A percentile compares a stretch with the other conserved stretches of the same genome.
These are phyloP conservation scores for Aegilops bicornis DNA, from an alignment of 176 grass and related monocot genomes.

Conservation along the genomic window DNA sequence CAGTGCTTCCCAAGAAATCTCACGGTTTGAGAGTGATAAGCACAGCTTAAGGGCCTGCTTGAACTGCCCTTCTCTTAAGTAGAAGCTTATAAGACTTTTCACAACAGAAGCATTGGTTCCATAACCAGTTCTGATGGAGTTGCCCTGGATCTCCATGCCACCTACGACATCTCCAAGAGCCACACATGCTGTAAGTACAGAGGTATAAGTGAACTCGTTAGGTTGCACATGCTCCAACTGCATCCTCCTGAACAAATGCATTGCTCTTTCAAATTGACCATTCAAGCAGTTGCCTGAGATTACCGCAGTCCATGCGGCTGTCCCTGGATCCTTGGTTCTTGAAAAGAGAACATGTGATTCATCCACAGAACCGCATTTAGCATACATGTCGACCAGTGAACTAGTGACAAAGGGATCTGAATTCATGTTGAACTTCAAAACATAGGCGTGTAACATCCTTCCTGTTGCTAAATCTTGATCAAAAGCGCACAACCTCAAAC, in stretches of 20 bases:
- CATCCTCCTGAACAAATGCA: slow-evolving; percentile 65
- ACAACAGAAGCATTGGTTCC: slow-evolving; percentile 42
- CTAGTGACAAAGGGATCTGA: slow-evolving; percentile 54
- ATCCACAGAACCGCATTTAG: slow-evolving; percentile 52
- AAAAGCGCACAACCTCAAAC: slow-evolving; percentile 56
- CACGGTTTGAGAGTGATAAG: slow-evolving; percentile 33
- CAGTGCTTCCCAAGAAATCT: slow-evolving; percentile 40
- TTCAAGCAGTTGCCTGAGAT: slow-evolving; percentile 62
- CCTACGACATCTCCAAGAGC: slow-evolving; percentile 39
- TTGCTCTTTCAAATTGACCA: slow-evolving; percentile 44
- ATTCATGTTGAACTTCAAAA: slow-evolving; percentile 44
- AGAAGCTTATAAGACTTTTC: slow-evolving; percentile 49
- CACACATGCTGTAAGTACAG: slow-evolving; percentile 45
- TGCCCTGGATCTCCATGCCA: slow-evolving; percentile 54
- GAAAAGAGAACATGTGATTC: slow-evolving; percentile 50
- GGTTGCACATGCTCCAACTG: slow-evolving; percentile 36
- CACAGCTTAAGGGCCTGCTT: slow-evolving; percentile 37
- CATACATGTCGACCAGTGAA: slow-evolving; percentile 65
- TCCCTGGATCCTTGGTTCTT: slow-evolving; percentile 37
- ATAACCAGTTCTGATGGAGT: slow-evolving; percentile 54
- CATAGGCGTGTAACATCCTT: slow-evolving; percentile 46
- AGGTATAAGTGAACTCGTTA: slow-evolving; percentile 72
- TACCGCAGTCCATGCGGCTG: slow-evolving; percentile 47
- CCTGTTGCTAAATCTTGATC: slow-evolving; percentile 48
- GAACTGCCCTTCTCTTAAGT: slow-evolving; percentile 22